Evolutionary conservation across 2,329 filamentous ascomycete species (phyloP), one percentile per base, ranked within the genome.

Genomic region (Colletotrichum viniferum): DNA sequence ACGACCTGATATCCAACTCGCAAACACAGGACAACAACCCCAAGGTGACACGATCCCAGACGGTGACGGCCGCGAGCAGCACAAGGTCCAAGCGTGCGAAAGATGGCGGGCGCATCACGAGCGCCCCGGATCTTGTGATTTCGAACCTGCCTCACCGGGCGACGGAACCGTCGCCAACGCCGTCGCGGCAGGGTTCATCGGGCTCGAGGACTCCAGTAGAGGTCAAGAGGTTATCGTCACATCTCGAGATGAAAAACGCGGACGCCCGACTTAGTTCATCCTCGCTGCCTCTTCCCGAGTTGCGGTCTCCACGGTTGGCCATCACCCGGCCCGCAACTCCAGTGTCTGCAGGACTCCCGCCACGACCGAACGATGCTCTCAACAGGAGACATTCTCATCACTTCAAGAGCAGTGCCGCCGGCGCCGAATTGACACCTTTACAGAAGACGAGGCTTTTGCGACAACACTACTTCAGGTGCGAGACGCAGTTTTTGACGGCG

Each of bases 381-480:
- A 82, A 87, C 5, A 85, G 91, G 76, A 87, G 92, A 78, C 92
- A 94, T 83, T 91, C 92, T 4, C 92, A 92, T 79, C 86, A 90
- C 74, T 82, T 88, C 67, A 91, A 93, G 78, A 88, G 89, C 7
- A 84, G 90, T 7, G 82, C 92, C 14, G 91, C 86, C 18, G 88
- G 92, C 3, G 89, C 88, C n/a, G 90, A 93, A 26, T 85, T 96
- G 81, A 91, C 92, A 2, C 82, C 86, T 6, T 84, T 87, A 13
- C 93, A 96, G 81, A 95, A 95, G 82, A 90, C 92, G n/a, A 92
- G 92, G 64, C 84, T 96, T 12, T 82, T 97, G 76, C 88, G 94
- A 71, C 94, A 96, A 75, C 95, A 97, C 82, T 97, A 97, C 83
- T 97, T 96, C 81, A 89, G 94, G 69, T 95, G 92, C 76, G 90